Evolutionary conservation across 179 eudicot genomes (phyloP), one percentile per base, ranked within the genome.

Genomic region (Patellifolia procumbens): DNA sequence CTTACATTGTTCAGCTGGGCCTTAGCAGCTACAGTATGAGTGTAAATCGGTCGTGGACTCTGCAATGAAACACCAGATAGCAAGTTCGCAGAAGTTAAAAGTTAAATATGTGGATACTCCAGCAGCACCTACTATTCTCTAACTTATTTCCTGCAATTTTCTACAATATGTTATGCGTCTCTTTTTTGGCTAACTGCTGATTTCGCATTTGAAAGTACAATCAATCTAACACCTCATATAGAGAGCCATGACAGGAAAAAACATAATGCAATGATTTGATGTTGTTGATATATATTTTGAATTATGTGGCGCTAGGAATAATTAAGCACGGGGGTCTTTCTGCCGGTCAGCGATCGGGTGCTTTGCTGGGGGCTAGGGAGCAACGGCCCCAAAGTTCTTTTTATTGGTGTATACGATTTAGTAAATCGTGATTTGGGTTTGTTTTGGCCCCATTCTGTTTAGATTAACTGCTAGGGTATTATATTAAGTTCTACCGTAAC

Each of bases 1-100:
- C 85, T 85, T 82, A 91, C 96, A 89, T 91, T 88, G 72, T 88
- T 86, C 52, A 81, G 9, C 67, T 85, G 88, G 70, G 91, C 84
- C 81, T 82, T 89, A 53, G 79, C 86, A 28, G 80, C 76, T 66
- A 76, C 73, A 12, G 72, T 55, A 62, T 75, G 83, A 19, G 82
- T 85, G 77, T 75, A 77, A 73, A 86, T 73, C 56, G 90, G 79
- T 35, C 78, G 84, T 56, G 62, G 39, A 69, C 89, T 84, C 89
- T 87, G 74, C 70, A 85, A 74, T 34, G 28, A 31, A 55, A 62
- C 53, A 70, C 34, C 62, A 75, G 34, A 61, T 15, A 59, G 37
- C 51, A 70, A 64, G 16, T 49, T 28, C 34, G n/a, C n/a, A n/a
- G n/a, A n/a, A n/a, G n/a, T 76, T 29, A 61, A 31, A 37, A 77